Evolutionary conservation across 2,329 filamentous ascomycete genomes (phyloP).

Genomic region (Aspergillus fumigatus): DNA sequence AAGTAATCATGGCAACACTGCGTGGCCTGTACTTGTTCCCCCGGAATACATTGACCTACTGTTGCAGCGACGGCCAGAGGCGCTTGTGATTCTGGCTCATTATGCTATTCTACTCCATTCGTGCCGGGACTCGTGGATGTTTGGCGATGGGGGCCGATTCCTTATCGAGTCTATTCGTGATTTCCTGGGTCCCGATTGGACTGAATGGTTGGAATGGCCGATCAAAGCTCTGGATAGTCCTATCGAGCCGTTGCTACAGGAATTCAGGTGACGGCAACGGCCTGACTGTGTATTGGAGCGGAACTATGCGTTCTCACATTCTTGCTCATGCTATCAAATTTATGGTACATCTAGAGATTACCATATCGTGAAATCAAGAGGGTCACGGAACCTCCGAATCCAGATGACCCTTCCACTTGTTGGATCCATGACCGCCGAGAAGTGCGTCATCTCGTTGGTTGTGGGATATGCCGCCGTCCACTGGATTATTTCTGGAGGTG

Average conservation of each 20-base stretch:
- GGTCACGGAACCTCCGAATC: constrained; percentile 27
- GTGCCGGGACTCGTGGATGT: constrained; percentile 31
- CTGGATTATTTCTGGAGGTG: constrained; percentile 34
- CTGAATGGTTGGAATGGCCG: constrained; percentile 26
- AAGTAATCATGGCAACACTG: constrained; percentile 1
- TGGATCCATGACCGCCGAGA: constrained; percentile 55
- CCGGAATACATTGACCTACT: constrained; percentile 28
- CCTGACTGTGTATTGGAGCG: not conserved
- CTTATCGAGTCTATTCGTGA: constrained; percentile 20
- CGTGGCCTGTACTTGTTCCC: constrained; percentile 27
- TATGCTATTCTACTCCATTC: constrained; percentile 35
- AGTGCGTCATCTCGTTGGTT: constrained; percentile 56
- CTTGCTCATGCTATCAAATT: not conserved
- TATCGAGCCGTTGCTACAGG: not conserved
- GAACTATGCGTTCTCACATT: not conserved
- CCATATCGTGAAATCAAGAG: not conserved
- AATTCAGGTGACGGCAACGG: not conserved
- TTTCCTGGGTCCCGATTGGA: constrained; percentile 25
- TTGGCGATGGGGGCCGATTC: constrained; percentile 27
- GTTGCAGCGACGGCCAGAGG: constrained; percentile 29
- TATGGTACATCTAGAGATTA: not conserved
- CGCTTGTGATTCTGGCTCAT: constrained; percentile 36
- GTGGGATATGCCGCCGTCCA: constrained; percentile 53
- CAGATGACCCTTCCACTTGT: constrained; percentile 45
- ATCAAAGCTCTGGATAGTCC: not conserved